Conservation (phyloP, 345 rosid species). For the Raphanus raphanistrum region DNA sequence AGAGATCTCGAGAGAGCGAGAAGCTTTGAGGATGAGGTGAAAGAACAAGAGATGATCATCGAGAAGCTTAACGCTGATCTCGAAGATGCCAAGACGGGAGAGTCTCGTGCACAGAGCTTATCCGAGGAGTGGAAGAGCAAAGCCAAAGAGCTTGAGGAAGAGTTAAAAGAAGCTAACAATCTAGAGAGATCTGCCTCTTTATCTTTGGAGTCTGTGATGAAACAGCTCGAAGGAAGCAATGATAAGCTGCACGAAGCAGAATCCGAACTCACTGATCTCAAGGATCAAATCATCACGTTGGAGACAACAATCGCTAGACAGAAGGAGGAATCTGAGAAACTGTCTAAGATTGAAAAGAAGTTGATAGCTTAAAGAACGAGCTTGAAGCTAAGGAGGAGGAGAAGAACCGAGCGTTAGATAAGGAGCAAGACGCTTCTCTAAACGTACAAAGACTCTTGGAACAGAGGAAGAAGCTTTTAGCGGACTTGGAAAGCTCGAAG, state of each 20-base stretch:
- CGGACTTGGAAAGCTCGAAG: constrained; percentile 65
- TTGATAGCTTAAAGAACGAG: constrained; percentile 58
- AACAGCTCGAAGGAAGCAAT: constrained; percentile 74
- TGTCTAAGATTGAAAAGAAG: constrained; percentile 46
- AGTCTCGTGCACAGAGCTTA: constrained; percentile 71
- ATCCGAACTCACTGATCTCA: constrained; percentile 59
- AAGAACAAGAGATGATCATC: constrained; percentile 56
- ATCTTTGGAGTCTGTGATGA: constrained; percentile 81
- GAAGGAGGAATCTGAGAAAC: constrained; percentile 55
- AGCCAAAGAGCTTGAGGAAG: constrained; percentile 65
- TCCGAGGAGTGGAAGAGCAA: constrained; percentile 71
- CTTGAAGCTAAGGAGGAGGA: constrained; percentile 66
- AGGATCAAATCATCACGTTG: constrained; percentile 67
- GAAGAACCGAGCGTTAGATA: constrained; percentile 66
- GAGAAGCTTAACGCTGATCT: constrained; percentile 80
- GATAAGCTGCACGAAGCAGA: constrained; percentile 69
- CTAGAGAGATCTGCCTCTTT: constrained; percentile 83
- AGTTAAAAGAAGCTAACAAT: constrained; percentile 58
- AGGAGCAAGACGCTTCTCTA: constrained; percentile 75
- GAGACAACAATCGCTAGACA: constrained; percentile 72
- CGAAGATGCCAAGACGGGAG: constrained; percentile 84
- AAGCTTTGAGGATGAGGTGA: constrained; percentile 52
- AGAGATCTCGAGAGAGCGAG: constrained; percentile 61
- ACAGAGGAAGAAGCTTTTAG: constrained; percentile 72
- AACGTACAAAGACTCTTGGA: constrained; percentile 66